Evolutionary conservation across 495 filamentous ascomycete genomes (phyloP).

Genomic region (Aspergillus campestris): DNA sequence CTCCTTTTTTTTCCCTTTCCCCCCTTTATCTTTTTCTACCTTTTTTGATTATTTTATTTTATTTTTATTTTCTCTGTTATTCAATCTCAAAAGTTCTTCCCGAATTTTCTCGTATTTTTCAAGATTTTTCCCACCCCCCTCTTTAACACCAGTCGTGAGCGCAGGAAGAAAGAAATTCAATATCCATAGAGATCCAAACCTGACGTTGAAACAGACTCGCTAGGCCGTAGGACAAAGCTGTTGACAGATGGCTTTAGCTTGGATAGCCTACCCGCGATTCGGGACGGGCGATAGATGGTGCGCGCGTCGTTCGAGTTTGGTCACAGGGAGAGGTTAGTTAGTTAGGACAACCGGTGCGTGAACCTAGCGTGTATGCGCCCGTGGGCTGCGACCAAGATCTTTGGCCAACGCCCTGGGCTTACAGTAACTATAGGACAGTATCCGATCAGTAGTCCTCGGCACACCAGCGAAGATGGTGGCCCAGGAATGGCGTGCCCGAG

Average conservation of each 20-base stretch:
- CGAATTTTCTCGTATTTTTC: background rate
- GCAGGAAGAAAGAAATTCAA: background rate
- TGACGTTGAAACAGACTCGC: constrained; percentile 14
- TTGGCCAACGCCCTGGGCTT: constrained; percentile 14
- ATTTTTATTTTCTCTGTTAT: constrained; percentile 3
- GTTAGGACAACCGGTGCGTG: constrained; percentile 6
- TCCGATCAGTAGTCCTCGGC: constrained; percentile 10
- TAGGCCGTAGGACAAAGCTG: constrained; percentile 4
- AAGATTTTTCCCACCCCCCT: background rate
- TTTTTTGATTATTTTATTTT: background rate
- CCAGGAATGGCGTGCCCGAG: constrained; percentile 36
- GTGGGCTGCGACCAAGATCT: constrained; percentile 33
- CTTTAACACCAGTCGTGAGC: background rate
- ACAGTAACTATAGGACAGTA: background rate
- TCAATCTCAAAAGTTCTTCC: background rate
- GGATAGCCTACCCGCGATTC: constrained; percentile 39
- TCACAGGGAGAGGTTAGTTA: constrained; percentile 11
- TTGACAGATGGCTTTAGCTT: constrained; percentile 24
- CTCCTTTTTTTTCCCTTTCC: constrained; percentile 2
- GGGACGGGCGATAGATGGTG: constrained; percentile 25
- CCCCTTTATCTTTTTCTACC: constrained; percentile 3
- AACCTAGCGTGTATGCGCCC: constrained; percentile 34
- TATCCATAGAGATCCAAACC: background rate
- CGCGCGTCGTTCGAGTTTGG: constrained; percentile 14
- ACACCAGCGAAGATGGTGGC: constrained; percentile 11